Evolutionary conservation across 2,329 filamentous ascomycete species (phyloP), one percentile per base, ranked within the genome.

Genomic region (Epichloe amarillans): DNA sequence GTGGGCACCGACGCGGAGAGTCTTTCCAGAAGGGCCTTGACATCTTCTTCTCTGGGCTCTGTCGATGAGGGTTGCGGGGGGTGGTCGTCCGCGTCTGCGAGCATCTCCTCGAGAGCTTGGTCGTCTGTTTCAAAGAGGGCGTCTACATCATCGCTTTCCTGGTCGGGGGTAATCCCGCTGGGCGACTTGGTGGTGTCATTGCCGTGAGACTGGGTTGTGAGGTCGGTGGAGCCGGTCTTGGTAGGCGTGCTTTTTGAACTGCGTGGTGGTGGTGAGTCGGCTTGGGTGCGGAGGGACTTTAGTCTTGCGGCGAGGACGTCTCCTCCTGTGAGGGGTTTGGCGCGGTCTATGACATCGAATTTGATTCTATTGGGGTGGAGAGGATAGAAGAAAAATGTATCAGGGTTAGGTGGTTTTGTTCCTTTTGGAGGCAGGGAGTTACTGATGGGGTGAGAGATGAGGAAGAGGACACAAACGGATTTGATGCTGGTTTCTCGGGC

Each of bases 251-350:
- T 54, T 36, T 36, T 14, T 12, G 47, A 30, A 10, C 14, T 45
- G 49, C 44, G 44, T 35, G 35, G 35, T 6, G 63, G 53, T 7
- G 63, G 52, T 7, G 60, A 48, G 33, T 64, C 63, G 15, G 66
- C 62, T 21, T 64, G 65, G 21, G 69, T 66, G 12, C 77, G 72
- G 19, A 81, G 65, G 5, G 66, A 71, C 56, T 73, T 75, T 43
- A 81, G 66, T 21, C 77, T 70, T 2, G 71, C 71, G 2, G 76
- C 66, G 8, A 81, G 67, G 8, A 69, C 67, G 59, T 80, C 75
- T 55, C 78, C 75, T 40, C 67, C 67, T 0, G 73, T 72, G 1
- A 65, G 62, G 2, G 2, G 72, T 64, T 55, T 70, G 12, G 63
- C 65, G 7, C 69, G 61, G 54, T 73, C 69, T 50, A 74, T 71